Evolutionary conservation across 1,284 basidiomycete genomes (phyloP), one percentile per base, ranked within the genome.

Genomic region (Tilletia indica): DNA sequence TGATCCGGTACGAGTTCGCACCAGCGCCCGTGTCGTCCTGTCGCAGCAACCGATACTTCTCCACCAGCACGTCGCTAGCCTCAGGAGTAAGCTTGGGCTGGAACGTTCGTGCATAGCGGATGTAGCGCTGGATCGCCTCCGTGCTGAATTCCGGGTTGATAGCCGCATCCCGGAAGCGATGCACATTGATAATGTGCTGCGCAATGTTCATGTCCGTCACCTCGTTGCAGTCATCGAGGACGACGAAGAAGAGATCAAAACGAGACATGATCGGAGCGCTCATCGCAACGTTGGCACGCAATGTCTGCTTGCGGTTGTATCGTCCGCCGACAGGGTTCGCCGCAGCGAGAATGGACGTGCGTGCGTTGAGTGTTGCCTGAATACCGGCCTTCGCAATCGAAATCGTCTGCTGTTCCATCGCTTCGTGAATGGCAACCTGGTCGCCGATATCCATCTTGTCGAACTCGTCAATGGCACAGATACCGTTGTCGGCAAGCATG

Each of bases 391-490:
- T 99, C 69, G 97, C 97, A 78, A 99, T 98, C 47, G 94, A 97
- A 81, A 99, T 98, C 0, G 96, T 99, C 87, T 99, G 96, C 86
- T 99, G 96, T 89, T 99, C 96, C 96, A 99, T 99, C 1, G 97
- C 95, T 88, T 99, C 96, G 88, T 99, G 97, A 78, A 99, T 99
- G 47, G 97, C 97, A 58, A 99, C 94, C 85, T 99, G 97, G 64
- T 99, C 97, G 2, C 93, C 91, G 66, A 98, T 89, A 85, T 99
- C 96, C 97, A 99, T 99, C 87, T 99, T 99, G 89, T 99, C 96
- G 84, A 99, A 99, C 85, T 99, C 97, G 87, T 99, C 97, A 81
- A 99, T 99, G 16, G 96, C 95, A 83, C 97, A 99, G 84, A 99
- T 98, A 25, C 97, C 97, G 79, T 99, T 99, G 87, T 99, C 97